Percentiles rank a stretch among this genome's conserved stretches.
These are phyloP conservation scores for Exidia glandulosa DNA, from an alignment of 768 basidiomycete species.

Conservation along the genomic window DNA sequence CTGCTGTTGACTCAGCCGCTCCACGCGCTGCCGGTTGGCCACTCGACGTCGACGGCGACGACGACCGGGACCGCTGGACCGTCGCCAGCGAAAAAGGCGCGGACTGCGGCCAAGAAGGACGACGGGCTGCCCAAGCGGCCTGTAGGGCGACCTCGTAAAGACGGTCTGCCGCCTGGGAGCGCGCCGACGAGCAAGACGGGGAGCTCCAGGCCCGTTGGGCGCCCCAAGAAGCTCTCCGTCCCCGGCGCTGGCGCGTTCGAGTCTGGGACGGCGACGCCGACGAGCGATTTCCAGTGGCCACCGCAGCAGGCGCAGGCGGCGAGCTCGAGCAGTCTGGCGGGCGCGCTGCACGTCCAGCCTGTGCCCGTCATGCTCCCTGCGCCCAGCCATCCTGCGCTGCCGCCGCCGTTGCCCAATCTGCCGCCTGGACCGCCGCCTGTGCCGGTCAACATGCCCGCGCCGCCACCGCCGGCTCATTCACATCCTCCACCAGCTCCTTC, in stretches of 20 bases:
- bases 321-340: not conserved
- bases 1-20: not conserved
- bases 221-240: slow-evolving; percentile 23
- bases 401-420: not conserved
- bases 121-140: slow-evolving; percentile 40
- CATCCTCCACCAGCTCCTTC: not conserved
- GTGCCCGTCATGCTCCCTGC: no score
- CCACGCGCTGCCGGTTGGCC: not conserved
- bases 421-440: not conserved
- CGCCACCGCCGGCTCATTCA: not conserved
- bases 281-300: not conserved
- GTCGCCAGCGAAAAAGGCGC: not conserved
- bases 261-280: not conserved
- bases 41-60: not conserved
- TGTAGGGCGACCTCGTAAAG: slow-evolving; percentile 71
- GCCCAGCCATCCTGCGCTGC: not conserved
- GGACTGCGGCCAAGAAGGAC: not conserved
- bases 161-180: slow-evolving; percentile 70
- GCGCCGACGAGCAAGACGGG: slow-evolving; percentile 23
- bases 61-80: not conserved
- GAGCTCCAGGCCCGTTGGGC: slow-evolving; percentile 21
- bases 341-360: no score
- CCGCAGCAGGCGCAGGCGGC: not conserved
- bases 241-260: not conserved
- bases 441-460: not conserved